Evolutionary conservation across 495 filamentous ascomycete species (phyloP).

Genomic region (Neurospora sp.): DNA sequence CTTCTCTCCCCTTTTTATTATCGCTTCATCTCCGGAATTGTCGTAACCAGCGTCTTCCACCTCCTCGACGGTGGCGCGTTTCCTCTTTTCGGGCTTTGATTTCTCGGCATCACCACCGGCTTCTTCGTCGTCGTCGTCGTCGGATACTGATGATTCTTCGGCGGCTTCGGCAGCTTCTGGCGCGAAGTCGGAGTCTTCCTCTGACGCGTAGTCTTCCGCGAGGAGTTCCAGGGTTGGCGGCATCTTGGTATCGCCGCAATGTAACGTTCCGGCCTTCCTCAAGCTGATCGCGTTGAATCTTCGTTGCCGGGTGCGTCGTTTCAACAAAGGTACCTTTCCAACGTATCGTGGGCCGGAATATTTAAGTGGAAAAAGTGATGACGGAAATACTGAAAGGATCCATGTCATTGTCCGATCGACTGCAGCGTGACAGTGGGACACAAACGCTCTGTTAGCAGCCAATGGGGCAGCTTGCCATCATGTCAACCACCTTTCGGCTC

Average conservation of each 20-base stretch:
- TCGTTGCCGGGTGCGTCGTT: not conserved
- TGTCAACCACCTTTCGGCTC: conserved; percentile 7
- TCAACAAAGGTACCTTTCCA: not conserved
- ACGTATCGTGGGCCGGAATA: not conserved
- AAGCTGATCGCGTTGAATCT: not conserved
- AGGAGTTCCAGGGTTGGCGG: conserved; percentile 16
- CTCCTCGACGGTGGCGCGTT: conserved; percentile 27
- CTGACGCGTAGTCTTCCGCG: conserved; percentile 58
- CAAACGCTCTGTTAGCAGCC: not conserved
- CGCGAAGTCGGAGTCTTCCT: conserved; percentile 67
- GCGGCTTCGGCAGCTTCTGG: conserved; percentile 42
- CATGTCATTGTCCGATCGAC: not conserved
- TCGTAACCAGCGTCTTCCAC: conserved; percentile 38
- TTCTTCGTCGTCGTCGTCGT: conserved; percentile 33
- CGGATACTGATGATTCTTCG: conserved; percentile 35
- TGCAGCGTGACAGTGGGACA: not conserved
- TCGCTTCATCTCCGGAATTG: conserved; percentile 71
- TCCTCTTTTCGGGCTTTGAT: conserved; percentile 19
- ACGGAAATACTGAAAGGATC: not conserved
- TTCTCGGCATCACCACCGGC: not conserved
- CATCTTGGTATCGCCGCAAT: not conserved
- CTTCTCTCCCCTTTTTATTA: conserved; percentile 51
- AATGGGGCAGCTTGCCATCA: not conserved
- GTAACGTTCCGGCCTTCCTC: not conserved
- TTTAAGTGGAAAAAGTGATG: not conserved